phyloP scores from a whole-genome alignment of 202 grass and related monocot species.

The Dendrocalamus latiflorus region DNA sequence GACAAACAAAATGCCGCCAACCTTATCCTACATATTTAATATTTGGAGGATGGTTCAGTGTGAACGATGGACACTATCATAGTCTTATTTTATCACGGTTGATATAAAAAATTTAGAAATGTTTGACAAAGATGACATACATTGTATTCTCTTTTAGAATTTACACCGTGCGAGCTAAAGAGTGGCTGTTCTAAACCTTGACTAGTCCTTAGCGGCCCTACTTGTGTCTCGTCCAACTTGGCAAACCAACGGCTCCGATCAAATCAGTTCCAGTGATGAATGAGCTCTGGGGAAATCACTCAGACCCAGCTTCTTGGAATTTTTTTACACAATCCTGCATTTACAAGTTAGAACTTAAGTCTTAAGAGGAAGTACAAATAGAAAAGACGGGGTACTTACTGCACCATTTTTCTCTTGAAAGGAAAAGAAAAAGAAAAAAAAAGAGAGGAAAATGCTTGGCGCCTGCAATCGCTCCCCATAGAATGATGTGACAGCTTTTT shows the following conservation, averaged over 20 bases:
- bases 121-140: not conserved
- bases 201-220: not conserved
- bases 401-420: too few relatives aligned
- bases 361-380: not conserved
- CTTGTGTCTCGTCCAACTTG: not conserved
- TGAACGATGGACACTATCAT: too few relatives aligned
- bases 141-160: not conserved
- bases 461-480: not conserved
- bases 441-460: not conserved
- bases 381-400: not conserved
- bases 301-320: not conserved
- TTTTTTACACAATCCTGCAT: too few relatives aligned
- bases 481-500: not conserved
- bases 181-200: not conserved
- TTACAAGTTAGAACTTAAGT: too few relatives aligned
- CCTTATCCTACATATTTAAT: too few relatives aligned
- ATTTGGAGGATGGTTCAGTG: too few relatives aligned
- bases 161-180: not conserved
- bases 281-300: not conserved
- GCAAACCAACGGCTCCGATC: not conserved
- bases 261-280: not conserved
- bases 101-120: not conserved
- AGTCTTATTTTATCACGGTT: not conserved
- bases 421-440: not conserved
- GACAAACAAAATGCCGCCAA: too few relatives aligned